These are phyloP conservation scores for Bolboschoenoplectus hybrid DNA, from an alignment of 202 grass and related monocot genomes.

Conservation along the genomic window DNA sequence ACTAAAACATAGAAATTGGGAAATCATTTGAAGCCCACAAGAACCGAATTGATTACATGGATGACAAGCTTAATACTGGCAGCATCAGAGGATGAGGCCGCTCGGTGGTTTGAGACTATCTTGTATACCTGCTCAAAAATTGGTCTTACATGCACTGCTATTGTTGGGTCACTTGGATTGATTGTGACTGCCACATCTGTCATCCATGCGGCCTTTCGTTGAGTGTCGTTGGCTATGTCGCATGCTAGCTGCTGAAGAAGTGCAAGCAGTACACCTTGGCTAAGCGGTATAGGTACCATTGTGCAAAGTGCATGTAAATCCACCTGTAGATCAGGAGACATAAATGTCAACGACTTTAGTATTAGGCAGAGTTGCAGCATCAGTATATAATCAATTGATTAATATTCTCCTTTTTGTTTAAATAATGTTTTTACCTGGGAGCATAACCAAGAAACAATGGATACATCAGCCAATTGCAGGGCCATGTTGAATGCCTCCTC, in stretches of 20 bases:
- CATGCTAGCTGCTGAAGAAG: constrained; percentile 92
- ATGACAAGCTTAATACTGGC: constrained; percentile 62
- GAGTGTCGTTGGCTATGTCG: constrained; percentile 66
- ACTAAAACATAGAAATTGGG: background rate
- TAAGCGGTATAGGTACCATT: constrained; percentile 60
- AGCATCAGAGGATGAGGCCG: constrained; percentile 44
- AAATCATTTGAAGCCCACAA: constrained; percentile 77
- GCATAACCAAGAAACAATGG: constrained; percentile 88
- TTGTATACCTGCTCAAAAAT: constrained; percentile 87
- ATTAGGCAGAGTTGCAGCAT: background rate
- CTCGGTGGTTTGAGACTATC: constrained; percentile 58
- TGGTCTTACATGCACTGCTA: constrained; percentile 66
- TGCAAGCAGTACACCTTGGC: constrained; percentile 85
- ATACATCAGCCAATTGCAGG: constrained; percentile 83
- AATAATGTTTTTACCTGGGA: constrained; percentile 62
- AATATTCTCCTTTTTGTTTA: background rate
- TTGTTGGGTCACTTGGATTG: constrained; percentile 66
- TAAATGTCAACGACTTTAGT: constrained; percentile 30
- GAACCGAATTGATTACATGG: constrained; percentile 84
- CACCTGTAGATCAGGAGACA: constrained; percentile 51
- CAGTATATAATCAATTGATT: background rate
- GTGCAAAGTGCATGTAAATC: constrained; percentile 74
- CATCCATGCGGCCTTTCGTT: constrained; percentile 77
- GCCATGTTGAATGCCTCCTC: constrained; percentile 92
- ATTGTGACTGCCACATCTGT: constrained; percentile 67